Evolutionary conservation across 768 basidiomycete species (phyloP).

Genomic region (Pulveroboletus sp.): DNA sequence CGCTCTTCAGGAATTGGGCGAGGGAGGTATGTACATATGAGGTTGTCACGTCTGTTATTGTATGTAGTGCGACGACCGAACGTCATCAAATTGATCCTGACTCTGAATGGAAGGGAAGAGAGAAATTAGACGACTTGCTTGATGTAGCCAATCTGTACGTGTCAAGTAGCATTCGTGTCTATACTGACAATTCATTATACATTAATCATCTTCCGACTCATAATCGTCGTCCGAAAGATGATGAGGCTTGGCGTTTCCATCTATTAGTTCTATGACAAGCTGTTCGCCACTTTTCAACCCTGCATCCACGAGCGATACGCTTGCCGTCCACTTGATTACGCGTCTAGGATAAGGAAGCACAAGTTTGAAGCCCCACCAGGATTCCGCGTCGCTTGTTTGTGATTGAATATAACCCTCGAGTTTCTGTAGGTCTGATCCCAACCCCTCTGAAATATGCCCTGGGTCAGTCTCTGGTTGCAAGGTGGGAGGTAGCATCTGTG

Average conservation of each 20-base stretch:
- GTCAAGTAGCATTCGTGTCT: background rate
- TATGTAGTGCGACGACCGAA: background rate
- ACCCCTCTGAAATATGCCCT: slow-evolving; percentile 34
- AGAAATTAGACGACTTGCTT: too few relatives aligned
- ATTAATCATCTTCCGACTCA: slow-evolving; percentile 45
- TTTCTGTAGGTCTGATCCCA: slow-evolving; percentile 29
- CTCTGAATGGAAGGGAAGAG: too few relatives aligned
- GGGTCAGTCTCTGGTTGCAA: slow-evolving; percentile 40
- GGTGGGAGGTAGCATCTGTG: slow-evolving; percentile 45
- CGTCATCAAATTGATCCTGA: too few relatives aligned
- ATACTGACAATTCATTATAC: background rate
- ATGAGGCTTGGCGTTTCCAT: slow-evolving; percentile 9
- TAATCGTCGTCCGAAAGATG: slow-evolving; percentile 50
- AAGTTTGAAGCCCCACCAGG: slow-evolving; percentile 75
- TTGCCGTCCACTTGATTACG: slow-evolving; percentile 50
- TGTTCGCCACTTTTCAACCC: slow-evolving; percentile 56
- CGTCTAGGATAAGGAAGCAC: slow-evolving; percentile 64
- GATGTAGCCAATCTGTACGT: too few relatives aligned
- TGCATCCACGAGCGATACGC: slow-evolving; percentile 39
- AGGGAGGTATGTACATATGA: slow-evolving; percentile 51
- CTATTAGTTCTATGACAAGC: slow-evolving; percentile 53
- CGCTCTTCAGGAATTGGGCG: slow-evolving; percentile 34
- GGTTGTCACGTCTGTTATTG: background rate
- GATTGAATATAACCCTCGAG: slow-evolving; percentile 35
- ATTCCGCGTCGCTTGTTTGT: slow-evolving; percentile 24